phyloP scores from a whole-genome alignment of 2,329 filamentous ascomycete species.

The Cladosporium sp. region DNA sequence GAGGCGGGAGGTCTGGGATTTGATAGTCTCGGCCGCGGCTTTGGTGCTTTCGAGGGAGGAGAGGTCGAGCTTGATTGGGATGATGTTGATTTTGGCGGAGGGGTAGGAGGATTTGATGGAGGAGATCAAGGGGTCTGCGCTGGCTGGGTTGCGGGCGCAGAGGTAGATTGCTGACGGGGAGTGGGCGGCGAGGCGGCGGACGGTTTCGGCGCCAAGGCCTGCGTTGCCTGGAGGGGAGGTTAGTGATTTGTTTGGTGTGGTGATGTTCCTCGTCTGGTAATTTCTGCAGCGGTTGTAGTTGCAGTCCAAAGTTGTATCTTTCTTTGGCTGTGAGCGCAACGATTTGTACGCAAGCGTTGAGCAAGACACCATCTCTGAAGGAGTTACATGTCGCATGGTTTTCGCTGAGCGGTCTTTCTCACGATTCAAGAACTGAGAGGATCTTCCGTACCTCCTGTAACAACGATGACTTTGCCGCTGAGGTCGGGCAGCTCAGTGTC shows the following conservation, averaged over 20 bases:
- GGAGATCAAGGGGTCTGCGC: conserved; percentile 43
- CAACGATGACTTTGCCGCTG: conserved; percentile 43
- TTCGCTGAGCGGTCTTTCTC: neutral
- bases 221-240: conserved; percentile 37
- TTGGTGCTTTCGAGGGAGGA: conserved; percentile 52
- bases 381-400: neutral
- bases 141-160: conserved; percentile 45
- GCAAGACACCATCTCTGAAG: too few species aligned
- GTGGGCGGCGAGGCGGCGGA: conserved; percentile 47
- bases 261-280: neutral
- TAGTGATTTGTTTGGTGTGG: neutral
- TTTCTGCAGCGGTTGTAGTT: neutral
- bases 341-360: neutral
- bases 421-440: neutral
- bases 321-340: neutral
- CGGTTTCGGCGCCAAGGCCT: conserved; percentile 50
- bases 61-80: conserved; percentile 52
- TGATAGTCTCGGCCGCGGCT: conserved; percentile 46
- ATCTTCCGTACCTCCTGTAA: conserved; percentile 40
- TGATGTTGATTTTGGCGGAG: conserved; percentile 43
- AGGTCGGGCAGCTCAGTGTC: conserved; percentile 42
- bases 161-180: conserved; percentile 49
- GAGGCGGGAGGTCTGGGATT: conserved; percentile 39
- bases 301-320: neutral
- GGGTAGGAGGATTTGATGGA: conserved; percentile 41